phyloP scores from a whole-genome alignment of 1,284 basidiomycete genomes.

The Pseudozyma sp. region DNA sequence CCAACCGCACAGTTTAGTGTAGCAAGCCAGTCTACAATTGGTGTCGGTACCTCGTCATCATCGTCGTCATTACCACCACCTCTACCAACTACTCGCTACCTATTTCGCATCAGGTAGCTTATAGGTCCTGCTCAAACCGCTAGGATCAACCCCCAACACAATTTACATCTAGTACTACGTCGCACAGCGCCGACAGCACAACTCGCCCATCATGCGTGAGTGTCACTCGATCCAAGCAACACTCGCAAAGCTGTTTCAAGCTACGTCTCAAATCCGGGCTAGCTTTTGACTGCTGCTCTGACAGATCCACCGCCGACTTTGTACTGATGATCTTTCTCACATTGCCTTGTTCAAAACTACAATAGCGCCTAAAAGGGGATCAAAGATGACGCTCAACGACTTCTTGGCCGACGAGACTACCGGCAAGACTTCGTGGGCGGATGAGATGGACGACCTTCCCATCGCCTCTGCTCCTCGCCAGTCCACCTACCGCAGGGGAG shows the following conservation, averaged over 20 bases:
- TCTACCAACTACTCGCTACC: conserved; percentile 25
- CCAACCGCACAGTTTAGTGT: too few relatives aligned
- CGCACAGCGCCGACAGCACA: conserved; percentile 13
- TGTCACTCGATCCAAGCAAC: not conserved
- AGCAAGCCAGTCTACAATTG: not conserved
- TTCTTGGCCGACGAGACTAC: conserved; percentile 65
- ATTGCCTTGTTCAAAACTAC: not conserved
- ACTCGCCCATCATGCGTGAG: conserved; percentile 41
- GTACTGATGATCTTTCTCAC: not conserved
- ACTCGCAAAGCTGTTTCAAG: not conserved
- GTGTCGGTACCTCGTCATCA: conserved; percentile 12
- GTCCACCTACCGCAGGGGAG: conserved; percentile 42
- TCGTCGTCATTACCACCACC: conserved; percentile 19
- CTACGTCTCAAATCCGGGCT: too few relatives aligned
- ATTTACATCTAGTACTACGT: not conserved
- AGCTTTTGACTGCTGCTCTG: too few relatives aligned
- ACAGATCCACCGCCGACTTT: too few relatives aligned
- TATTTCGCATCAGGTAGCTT: conserved; percentile 12
- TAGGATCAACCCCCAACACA: conserved; percentile 8
- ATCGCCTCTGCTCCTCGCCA: conserved; percentile 56
- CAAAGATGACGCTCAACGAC: conserved; percentile 65
- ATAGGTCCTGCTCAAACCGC: conserved; percentile 14
- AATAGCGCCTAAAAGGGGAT: conserved; percentile 64
- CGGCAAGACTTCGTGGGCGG: conserved; percentile 67
- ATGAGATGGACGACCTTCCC: conserved; percentile 67